Evolutionary conservation across 2,329 filamentous ascomycete genomes (phyloP), one percentile per base, ranked within the genome.

Genomic region (Ophiocordyceps sinensis): DNA sequence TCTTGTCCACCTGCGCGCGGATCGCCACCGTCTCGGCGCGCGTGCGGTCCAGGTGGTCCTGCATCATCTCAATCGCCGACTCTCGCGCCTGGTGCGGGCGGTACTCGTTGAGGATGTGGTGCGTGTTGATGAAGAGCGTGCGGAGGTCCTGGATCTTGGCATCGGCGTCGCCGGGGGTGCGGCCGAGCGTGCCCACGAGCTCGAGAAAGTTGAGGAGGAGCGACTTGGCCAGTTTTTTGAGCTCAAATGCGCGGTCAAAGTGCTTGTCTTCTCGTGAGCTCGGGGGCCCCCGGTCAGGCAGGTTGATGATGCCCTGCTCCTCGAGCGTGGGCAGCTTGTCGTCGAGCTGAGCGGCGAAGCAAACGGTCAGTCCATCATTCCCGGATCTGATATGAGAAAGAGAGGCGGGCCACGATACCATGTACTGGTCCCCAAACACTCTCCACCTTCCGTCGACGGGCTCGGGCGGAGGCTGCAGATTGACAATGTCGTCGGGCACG

Each of bases 51-150:
- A 94, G 64, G 53, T 89, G 82, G 49, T 83, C 80, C 61, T 94
- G 84, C 82, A 95, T 87, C 67, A 89, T 75, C 49, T 81, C 64
- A 28, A 94, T 94, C 43, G 94, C 67, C 26, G 81, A 87, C 64
- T 95, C 88, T 36, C 89, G 68, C 21, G 88, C 87, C 63, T 96
- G 89, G 57, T 95, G 88, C 10, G 88, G 88, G 28, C 89, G 75
- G 62, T 94, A 96, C 59, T 94, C 81, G 59, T 98, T 98, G 49
- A 96, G 77, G 41, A 94, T 72, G 54, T 93, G 85, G 61, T 95
- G 87, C 54, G 93, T 82, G 59, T 96, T 96, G 59, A 89, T 79
- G 47, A 94, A 81, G 26, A 96, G 65, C 14, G 81, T 87, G 52
- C 82, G 73, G 28, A 98, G 63, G 58, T 96, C 82, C 36, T 77